Evolutionary conservation across 371 early-diverging fungal genomes (phyloP), one percentile per base, ranked within the genome.

Genomic region (Cladochytrium tenue): DNA sequence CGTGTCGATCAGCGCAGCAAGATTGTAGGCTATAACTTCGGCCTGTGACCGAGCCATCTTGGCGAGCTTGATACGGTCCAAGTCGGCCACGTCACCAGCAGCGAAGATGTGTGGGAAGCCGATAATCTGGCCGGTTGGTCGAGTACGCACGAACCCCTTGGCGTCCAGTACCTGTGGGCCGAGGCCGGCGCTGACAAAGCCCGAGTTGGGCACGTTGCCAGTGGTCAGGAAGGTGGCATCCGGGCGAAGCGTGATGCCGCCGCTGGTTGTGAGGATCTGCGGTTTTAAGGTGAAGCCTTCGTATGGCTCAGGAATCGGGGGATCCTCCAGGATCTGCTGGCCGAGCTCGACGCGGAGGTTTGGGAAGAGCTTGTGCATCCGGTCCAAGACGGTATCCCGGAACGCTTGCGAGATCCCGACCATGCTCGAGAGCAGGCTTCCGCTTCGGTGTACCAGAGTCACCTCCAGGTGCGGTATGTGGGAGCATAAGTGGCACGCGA

Each of bases 351-450:
- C 82, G 3, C 81, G 81, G 57, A 89, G 88, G 69, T 87, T 82
- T 33, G 85, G 76, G 17, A 89, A 69, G 0, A 91, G 81, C 51
- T 82, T 74, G 51, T 90, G 86, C n/a, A 88, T 88, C 13, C 89
- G 78, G 0, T 73, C 62, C 15, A 62, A 56, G 15, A 91, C 76
- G 63, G 82, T 85, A 15, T 77, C 66, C 34, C 70, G 30, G 34
- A 43, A 13, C 13, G 43, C 20, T 20, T 7, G 34, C 27, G 4
- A 2, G 15, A 26, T 23, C 58, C 28, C 27, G 58, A 27, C 5
- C 27, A 32, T 43, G 32, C 57, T 28, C 66, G 60, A 36, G 43
- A 67, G 28, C 32, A 72, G 62, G 7, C 10, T 32, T 15, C 66
- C 57, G 5, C 66, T 60, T 20, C 56, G 33, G 33, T 64, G 62